Conservation (phyloP, 768 basidiomycete species). For the Tulasnella sp. region DNA sequence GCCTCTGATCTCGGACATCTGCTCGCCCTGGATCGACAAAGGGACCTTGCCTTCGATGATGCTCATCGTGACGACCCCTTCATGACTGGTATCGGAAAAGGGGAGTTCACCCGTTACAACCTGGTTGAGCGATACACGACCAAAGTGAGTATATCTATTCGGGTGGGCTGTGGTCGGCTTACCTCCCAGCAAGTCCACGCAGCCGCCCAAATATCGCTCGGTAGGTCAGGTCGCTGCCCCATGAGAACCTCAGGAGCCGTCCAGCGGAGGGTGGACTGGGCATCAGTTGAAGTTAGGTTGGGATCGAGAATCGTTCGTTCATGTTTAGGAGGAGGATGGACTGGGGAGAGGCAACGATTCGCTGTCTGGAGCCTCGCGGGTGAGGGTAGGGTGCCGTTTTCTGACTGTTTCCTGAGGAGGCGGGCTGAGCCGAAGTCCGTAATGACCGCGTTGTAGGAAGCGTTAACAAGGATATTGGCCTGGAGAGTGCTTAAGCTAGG, state of each 20-base stretch:
- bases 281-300: neutral
- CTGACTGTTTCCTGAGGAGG: neutral
- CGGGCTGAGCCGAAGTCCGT: neutral
- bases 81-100: neutral
- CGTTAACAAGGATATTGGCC: neutral
- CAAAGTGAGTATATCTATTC: neutral
- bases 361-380: neutral
- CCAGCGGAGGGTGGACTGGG: neutral
- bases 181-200: neutral
- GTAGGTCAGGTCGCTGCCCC: neutral
- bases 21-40: neutral
- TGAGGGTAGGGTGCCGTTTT: neutral
- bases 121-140: neutral
- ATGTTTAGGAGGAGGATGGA: neutral
- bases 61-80: neutral
- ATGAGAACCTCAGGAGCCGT: neutral
- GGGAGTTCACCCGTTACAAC: neutral
- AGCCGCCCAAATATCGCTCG: neutral
- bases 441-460: neutral
- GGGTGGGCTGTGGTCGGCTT: neutral
- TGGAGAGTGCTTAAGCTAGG: neutral
- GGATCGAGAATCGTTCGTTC: neutral
- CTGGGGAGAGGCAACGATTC: neutral
- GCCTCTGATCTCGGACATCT: neutral
- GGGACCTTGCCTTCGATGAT: neutral